These are phyloP conservation scores for Aspergillus tanneri DNA, from an alignment of 2,329 filamentous ascomycete species.

Conservation along the genomic window DNA sequence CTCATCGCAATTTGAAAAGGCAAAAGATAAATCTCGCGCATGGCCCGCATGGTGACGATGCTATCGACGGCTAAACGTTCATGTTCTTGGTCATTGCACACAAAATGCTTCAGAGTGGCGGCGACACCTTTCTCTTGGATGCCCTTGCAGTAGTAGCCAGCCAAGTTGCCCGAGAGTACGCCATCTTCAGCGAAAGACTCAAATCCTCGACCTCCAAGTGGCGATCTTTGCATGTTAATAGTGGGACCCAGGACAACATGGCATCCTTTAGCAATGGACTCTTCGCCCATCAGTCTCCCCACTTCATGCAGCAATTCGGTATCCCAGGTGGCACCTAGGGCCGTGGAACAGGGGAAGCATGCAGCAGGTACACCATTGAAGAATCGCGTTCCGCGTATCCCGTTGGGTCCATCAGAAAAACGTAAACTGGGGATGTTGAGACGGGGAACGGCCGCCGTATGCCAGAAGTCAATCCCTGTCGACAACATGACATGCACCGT, in stretches of 20 bases:
- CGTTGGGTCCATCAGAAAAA: conserved; percentile 69
- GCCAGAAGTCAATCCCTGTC: conserved; percentile 62
- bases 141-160: conserved; percentile 69
- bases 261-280: conserved; percentile 70
- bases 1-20: conserved; percentile 63
- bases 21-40: conserved; percentile 63
- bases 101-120: conserved; percentile 71
- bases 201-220: conserved; percentile 80
- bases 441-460: conserved; percentile 62
- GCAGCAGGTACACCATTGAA: conserved; percentile 69
- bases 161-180: conserved; percentile 70
- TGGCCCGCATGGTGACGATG: conserved; percentile 51
- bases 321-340: conserved; percentile 78
- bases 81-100: conserved; percentile 50
- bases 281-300: conserved; percentile 68
- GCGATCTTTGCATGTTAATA: conserved; percentile 78
- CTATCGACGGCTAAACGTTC: conserved; percentile 45
- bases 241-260: conserved; percentile 74
- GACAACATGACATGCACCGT: background rate
- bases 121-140: conserved; percentile 71
- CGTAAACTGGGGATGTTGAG: conserved; percentile 66
- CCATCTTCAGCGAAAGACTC: conserved; percentile 86
- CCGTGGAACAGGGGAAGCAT: conserved; percentile 75
- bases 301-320: conserved; percentile 66
- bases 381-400: conserved; percentile 66